Evolutionary conservation across 805 yeast genomes (phyloP).

Genomic region (Hanseniaspora jakobsenii): DNA sequence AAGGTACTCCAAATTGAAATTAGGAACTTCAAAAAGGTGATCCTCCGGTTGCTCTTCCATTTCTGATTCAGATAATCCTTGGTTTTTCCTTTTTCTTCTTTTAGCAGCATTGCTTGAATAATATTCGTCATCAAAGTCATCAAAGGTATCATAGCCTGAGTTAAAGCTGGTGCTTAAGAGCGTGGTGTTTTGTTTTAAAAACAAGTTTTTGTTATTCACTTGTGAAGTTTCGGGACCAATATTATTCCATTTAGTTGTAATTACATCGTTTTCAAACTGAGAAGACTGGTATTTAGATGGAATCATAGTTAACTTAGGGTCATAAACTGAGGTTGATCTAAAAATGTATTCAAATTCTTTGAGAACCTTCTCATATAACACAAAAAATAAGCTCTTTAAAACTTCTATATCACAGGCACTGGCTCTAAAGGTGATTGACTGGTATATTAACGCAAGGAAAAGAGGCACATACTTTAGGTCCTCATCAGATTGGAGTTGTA

Average conservation of each 20-base stretch:
- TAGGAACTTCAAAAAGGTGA: conserved; percentile 19
- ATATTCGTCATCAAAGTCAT: background rate
- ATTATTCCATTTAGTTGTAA: background rate
- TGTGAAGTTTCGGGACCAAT: conserved; percentile 6
- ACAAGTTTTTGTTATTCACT: conserved; percentile 8
- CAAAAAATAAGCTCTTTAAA: conserved; percentile 25
- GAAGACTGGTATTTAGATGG: conserved; percentile 6
- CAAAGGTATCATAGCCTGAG: background rate
- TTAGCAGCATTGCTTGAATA: background rate
- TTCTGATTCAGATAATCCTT: background rate
- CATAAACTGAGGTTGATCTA: conserved; percentile 1
- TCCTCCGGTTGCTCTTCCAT: conserved; percentile 4
- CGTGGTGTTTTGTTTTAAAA: conserved; percentile 11
- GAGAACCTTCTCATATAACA: background rate
- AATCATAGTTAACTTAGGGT: conserved; percentile 3
- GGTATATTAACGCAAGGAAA: conserved; percentile 44
- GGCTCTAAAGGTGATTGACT: conserved; percentile 46
- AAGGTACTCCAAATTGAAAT: conserved; percentile 36
- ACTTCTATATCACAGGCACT: conserved; percentile 40
- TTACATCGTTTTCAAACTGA: background rate
- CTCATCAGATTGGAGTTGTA: conserved; percentile 18
- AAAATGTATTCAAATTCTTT: conserved; percentile 13
- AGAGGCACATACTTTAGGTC: conserved; percentile 39
- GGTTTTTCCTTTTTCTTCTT: background rate
- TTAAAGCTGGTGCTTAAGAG: conserved; percentile 6